phyloP scores from a whole-genome alignment of 2,329 filamentous ascomycete genomes.

The Alternaria tenuissima region DNA sequence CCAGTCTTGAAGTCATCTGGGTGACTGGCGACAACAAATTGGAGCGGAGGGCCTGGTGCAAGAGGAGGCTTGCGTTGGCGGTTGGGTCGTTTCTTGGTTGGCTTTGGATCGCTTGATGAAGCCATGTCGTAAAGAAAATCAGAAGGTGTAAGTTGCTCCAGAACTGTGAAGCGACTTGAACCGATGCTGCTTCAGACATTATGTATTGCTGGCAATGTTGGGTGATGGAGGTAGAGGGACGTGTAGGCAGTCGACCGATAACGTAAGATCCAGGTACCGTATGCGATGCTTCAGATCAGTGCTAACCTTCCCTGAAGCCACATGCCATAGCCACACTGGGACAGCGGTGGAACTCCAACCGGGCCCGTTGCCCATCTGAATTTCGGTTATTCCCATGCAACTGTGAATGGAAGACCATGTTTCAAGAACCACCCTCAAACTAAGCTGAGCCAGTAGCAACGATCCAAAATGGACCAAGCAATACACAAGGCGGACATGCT shows the following conservation, averaged over 20 bases:
- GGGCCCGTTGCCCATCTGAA: conserved; percentile 2
- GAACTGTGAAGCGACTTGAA: background rate
- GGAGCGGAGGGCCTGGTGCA: conserved; percentile 40
- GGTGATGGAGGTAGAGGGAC: background rate
- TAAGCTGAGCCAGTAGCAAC: conserved; percentile 15
- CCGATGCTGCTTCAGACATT: conserved; percentile 8
- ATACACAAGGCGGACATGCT: background rate
- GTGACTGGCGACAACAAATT: conserved; percentile 47
- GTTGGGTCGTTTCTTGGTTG: conserved; percentile 37
- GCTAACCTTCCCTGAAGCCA: conserved; percentile 14
- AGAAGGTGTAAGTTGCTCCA: background rate
- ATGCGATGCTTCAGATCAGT: conserved; percentile 7
- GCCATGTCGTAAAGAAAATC: conserved; percentile 21
- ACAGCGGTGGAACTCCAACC: conserved; percentile 6
- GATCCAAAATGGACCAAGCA: conserved; percentile 2
- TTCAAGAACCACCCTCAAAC: background rate
- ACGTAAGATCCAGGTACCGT: conserved; percentile 23
- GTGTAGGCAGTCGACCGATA: conserved; percentile 6
- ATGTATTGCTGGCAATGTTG: conserved; percentile 2
- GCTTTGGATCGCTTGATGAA: conserved; percentile 30
- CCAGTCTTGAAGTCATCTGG: conserved; percentile 45
- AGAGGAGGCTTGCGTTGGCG: conserved; percentile 45
- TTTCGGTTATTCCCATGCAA: background rate
- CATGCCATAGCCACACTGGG: conserved; percentile 21
- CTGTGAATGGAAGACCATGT: conserved; percentile 3